Base-by-base conservation (phyloP, 1,284 basidiomycete species). In the Puccinia polysora region DNA sequence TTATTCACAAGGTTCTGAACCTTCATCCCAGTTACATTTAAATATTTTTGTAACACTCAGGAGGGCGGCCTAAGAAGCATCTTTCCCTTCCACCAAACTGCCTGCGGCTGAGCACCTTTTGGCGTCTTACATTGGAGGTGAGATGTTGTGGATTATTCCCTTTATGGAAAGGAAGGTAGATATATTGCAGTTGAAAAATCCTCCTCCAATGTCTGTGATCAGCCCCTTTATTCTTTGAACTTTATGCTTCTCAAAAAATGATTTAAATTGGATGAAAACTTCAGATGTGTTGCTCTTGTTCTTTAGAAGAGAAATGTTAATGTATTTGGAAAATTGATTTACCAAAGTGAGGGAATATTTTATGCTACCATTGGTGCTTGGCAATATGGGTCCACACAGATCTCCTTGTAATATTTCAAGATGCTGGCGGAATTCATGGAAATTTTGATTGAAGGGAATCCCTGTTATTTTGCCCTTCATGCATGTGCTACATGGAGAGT, bases 91-190 rank as follows among this genome's bases (percentile, higher is more conserved):
- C n/a, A n/a, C n/a, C n/a, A n/a, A n/a, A n/a, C n/a, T n/a, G n/a
- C n/a, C n/a, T n/a, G n/a, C n/a, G n/a, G n/a, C n/a, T n/a, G n/a
- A n/a, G n/a, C n/a, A n/a, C n/a, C n/a, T n/a, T n/a, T n/a, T n/a
- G n/a, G n/a, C n/a, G n/a, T n/a, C n/a, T n/a, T n/a, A n/a, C n/a
- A n/a, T n/a, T 64, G 82, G 81, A 0, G 80, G 75, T 15, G 79
- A 80, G n/a, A 79, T 74, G 40, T 43, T 43, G 40, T 43, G 40
- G 8, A 8, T 8, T 8, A 43, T 43, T 8, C 40, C 40, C 8
- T 18, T 43, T 8, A 8, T 43, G 8, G 8, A 8, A 18, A 43
- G 40, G 18, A 8, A 43, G 8, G 8, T 8, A 8, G 40, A 43
- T 18, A 43, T 8, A 18, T 8, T 43, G 40, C 18, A 8, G 40